Percentiles rank a stretch among this genome's conserved stretches.
phyloP scores from a whole-genome alignment of 306 rosid species.

The Casuarina glauca region DNA sequence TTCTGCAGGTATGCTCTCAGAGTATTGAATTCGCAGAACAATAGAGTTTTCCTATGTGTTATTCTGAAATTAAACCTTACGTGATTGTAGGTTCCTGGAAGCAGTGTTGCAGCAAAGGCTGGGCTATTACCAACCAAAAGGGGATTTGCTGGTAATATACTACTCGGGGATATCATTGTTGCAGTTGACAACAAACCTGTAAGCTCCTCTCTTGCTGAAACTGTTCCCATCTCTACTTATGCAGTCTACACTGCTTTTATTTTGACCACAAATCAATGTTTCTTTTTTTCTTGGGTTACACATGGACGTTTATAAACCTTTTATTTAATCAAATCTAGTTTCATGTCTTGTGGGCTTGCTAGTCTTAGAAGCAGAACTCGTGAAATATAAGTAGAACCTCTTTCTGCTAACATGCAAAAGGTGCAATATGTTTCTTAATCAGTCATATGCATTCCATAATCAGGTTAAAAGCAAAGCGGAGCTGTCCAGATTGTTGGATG shows the following conservation, averaged over 20 bases:
- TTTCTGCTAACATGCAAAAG: neutral
- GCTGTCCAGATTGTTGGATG: conserved; percentile 71
- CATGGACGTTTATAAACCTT: neutral
- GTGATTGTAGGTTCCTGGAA: conserved; percentile 63
- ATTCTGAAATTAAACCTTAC: too few relatives aligned
- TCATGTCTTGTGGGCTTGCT: neutral
- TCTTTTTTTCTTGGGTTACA: neutral
- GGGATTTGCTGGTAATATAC: conserved; percentile 85
- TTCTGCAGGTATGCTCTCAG: conserved; percentile 58
- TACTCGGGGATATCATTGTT: conserved; percentile 82
- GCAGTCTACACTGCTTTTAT: neutral
- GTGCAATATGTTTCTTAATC: neutral
- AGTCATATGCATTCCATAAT: conserved; percentile 19
- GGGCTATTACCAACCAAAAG: conserved; percentile 82
- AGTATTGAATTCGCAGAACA: neutral
- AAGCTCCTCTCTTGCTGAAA: conserved; percentile 38
- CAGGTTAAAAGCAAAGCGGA: conserved; percentile 89
- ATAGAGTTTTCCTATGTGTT: neutral
- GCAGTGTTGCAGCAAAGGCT: conserved; percentile 77
- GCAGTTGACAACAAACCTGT: conserved; percentile 84
- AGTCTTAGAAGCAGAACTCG: neutral
- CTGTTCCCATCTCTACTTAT: conserved; percentile 17
- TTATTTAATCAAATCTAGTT: neutral
- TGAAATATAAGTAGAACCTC: neutral
- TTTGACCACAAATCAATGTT: neutral